These are phyloP conservation scores for Gynochthodes officinalis DNA, from an alignment of 257 asterid genomes.

Conservation along the genomic window DNA sequence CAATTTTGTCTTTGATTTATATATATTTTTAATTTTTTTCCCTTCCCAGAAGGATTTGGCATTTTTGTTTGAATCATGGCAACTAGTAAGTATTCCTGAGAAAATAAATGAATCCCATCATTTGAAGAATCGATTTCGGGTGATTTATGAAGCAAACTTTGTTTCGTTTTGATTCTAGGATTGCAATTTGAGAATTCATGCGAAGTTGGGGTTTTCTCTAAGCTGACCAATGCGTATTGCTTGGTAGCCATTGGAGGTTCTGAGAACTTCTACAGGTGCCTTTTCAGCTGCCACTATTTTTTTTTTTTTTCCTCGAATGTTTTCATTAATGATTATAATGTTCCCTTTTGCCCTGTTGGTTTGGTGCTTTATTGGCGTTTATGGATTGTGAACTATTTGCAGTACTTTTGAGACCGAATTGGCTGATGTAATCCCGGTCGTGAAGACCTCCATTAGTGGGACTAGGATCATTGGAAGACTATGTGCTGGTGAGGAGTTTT, in stretches of 20 bases:
- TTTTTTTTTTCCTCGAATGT: not conserved
- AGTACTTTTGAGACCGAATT: conserved; percentile 85
- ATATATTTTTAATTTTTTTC: not conserved
- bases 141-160: not conserved
- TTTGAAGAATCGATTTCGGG: not conserved
- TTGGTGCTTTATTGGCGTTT: not conserved
- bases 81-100: conserved; percentile 9
- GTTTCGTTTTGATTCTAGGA: conserved; percentile 37
- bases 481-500: conserved; percentile 65
- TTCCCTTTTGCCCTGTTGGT: not conserved
- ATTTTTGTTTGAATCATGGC: conserved; percentile 19
- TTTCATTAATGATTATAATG: not conserved
- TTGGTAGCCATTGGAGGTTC: conserved; percentile 95
- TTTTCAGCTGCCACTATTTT: not conserved
- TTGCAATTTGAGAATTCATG: conserved; percentile 83
- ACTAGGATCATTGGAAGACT: conserved; percentile 85
- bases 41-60: not conserved
- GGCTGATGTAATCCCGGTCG: conserved; percentile 78
- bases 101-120: not conserved
- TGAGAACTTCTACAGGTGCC: conserved; percentile 84
- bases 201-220: conserved; percentile 88
- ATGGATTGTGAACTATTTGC: conserved; percentile 14
- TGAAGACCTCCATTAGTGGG: conserved; percentile 84
- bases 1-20: not conserved
- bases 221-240: conserved; percentile 94